A percentile compares a stretch with the other conserved stretches of the same genome.
Conservation (phyloP, 2,329 filamentous ascomycete species). For the Aspergillus clavatus region DNA sequence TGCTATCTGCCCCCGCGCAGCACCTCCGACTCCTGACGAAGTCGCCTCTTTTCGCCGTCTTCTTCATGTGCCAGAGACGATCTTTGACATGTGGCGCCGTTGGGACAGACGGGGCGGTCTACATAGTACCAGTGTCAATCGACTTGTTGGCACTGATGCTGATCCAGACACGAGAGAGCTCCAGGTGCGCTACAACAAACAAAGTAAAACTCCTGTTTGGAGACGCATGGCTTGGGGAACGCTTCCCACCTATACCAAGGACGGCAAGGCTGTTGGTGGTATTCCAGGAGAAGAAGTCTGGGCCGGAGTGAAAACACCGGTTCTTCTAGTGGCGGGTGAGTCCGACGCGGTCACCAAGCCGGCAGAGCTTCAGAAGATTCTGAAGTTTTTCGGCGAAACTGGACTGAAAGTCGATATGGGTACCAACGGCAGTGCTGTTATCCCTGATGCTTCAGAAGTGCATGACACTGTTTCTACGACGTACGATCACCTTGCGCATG, state of each 20-base stretch:
- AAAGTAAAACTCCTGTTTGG: conserved; percentile 78
- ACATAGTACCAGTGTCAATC: conserved; percentile 69
- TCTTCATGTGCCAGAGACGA: conserved; percentile 58
- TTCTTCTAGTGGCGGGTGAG: conserved; percentile 74
- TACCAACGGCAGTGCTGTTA: conserved; percentile 20
- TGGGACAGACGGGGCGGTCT: conserved; percentile 77
- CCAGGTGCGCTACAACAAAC: conserved; percentile 59
- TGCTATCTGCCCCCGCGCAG: conserved; percentile 72
- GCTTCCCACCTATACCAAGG: conserved; percentile 54
- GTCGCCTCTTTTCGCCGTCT: conserved; percentile 51
- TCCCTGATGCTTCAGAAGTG: conserved; percentile 30
- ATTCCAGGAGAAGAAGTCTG: conserved; percentile 67
- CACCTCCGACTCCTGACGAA: conserved; percentile 54
- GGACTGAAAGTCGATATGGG: conserved; percentile 21
- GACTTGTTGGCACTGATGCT: conserved; percentile 56
- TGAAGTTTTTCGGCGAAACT: conserved; percentile 35
- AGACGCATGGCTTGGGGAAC: conserved; percentile 72
- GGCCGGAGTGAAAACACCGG: conserved; percentile 65
- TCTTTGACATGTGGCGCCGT: conserved; percentile 71
- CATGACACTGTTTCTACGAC: conserved; percentile 19
- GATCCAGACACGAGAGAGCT: conserved; percentile 39
- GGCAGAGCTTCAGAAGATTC: conserved; percentile 65
- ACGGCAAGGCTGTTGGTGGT: conserved; percentile 54
- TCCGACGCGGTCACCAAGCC: conserved; percentile 72
- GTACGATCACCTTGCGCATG: conserved; percentile 18